phyloP scores from a whole-genome alignment of 2,329 filamentous ascomycete species.

The Davidsoniella eucalypti region DNA sequence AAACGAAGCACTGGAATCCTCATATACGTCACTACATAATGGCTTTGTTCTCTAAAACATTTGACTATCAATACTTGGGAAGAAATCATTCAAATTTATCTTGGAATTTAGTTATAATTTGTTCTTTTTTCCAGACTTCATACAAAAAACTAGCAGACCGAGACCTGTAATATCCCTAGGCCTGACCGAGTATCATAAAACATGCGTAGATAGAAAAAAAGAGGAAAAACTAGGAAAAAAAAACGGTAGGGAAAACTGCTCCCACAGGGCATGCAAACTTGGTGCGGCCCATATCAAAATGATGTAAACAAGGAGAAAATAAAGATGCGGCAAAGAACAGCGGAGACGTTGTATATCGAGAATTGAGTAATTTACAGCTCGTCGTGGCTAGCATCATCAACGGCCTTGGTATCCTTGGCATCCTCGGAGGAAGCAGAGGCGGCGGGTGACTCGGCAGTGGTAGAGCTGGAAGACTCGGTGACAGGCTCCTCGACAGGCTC shows the following conservation, averaged over 20 bases:
- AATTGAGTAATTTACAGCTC: conserved; percentile 47
- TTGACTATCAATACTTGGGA: not conserved
- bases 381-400: conserved; percentile 38
- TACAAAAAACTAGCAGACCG: conserved; percentile 9
- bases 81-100: conserved; percentile 4
- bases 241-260: not conserved
- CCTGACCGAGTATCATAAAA: conserved; percentile 9
- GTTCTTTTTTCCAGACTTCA: conserved; percentile 11
- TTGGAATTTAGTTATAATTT: not conserved
- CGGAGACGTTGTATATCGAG: not conserved
- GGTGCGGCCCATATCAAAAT: not conserved
- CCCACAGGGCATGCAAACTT: not conserved
- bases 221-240: conserved; percentile 7
- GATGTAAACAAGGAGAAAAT: not conserved
- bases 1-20: too few relatives aligned
- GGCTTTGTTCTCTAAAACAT: too few relatives aligned
- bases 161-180: conserved; percentile 6
- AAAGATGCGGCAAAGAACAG: not conserved
- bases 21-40: too few relatives aligned
- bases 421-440: conserved; percentile 29
- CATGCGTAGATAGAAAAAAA: conserved; percentile 4
- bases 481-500: conserved; percentile 36
- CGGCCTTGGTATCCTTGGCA: conserved; percentile 22
- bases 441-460: conserved; percentile 24
- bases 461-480: conserved; percentile 2